A percentile compares a stretch with the other conserved stretches of the same genome.
These are phyloP conservation scores for Populus davidiana DNA, from an alignment of 345 rosid species.

Conservation along the genomic window DNA sequence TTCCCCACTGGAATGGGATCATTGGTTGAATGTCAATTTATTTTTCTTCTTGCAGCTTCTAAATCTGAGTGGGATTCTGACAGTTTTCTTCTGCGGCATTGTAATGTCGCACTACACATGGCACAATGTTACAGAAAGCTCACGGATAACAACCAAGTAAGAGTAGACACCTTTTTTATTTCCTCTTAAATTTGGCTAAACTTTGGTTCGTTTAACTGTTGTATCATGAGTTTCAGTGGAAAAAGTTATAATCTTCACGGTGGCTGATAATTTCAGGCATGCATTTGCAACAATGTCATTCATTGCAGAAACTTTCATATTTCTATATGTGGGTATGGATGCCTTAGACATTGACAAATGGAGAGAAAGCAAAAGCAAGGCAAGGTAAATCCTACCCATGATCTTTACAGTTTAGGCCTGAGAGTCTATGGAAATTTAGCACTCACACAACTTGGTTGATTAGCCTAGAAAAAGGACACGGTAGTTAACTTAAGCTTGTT, in stretches of 20 bases:
- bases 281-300: conserved; percentile 69
- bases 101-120: conserved; percentile 74
- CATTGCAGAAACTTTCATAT: conserved; percentile 67
- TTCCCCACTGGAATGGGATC: neutral
- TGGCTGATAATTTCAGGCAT: conserved; percentile 52
- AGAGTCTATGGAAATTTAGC: neutral
- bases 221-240: neutral
- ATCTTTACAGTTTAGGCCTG: neutral
- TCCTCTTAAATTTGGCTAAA: neutral
- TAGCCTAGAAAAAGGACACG: neutral
- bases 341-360: conserved; percentile 60
- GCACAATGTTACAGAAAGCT: conserved; percentile 72
- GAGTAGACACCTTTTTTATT: conserved; percentile 2
- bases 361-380: conserved; percentile 48
- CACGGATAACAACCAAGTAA: conserved; percentile 67
- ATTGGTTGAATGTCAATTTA: neutral
- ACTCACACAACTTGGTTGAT: neutral
- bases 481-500: neutral
- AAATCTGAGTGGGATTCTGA: conserved; percentile 64
- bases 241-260: neutral
- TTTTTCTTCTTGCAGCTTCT: conserved; percentile 43
- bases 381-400: conserved; percentile 35
- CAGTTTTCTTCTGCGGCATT: conserved; percentile 68
- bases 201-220: neutral
- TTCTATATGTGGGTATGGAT: conserved; percentile 69